Evolutionary conservation across 257 asterid species (phyloP).

Genomic region (Apocynum venetum): DNA sequence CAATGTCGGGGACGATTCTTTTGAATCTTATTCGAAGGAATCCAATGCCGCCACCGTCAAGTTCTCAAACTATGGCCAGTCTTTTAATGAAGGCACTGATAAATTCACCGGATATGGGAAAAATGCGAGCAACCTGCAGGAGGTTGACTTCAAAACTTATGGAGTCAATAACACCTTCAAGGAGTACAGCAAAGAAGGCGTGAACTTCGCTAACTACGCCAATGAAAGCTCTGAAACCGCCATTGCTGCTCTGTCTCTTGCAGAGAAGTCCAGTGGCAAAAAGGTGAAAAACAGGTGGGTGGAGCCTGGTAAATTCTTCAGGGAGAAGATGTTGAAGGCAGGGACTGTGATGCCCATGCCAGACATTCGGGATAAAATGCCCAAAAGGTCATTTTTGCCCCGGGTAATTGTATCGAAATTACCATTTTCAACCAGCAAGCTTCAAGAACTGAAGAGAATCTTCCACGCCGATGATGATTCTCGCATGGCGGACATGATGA

Average conservation of each 20-base stretch:
- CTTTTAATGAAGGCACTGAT: constrained; percentile 77
- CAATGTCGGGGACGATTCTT: constrained; percentile 76
- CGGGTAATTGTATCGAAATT: constrained; percentile 59
- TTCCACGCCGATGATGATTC: constrained; percentile 67
- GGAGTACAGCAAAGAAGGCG: constrained; percentile 45
- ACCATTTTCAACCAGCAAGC: constrained; percentile 74
- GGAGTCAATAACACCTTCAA: constrained; percentile 68
- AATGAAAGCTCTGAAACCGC: constrained; percentile 27
- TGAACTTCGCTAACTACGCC: constrained; percentile 42
- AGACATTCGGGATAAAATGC: constrained; percentile 83
- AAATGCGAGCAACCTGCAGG: constrained; percentile 20
- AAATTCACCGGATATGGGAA: constrained; percentile 59
- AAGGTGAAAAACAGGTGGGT: constrained; percentile 45
- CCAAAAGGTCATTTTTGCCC: constrained; percentile 85
- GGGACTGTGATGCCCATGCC: constrained; percentile 87
- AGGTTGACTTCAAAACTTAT: constrained; percentile 46
- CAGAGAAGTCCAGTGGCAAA: constrained; percentile 22
- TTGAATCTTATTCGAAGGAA: constrained; percentile 50
- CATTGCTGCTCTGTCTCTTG: constrained; percentile 11
- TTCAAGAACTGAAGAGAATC: constrained; percentile 40
- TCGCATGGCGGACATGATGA: constrained; percentile 40
- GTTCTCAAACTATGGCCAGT: constrained; percentile 61
- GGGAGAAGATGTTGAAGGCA: constrained; percentile 61
- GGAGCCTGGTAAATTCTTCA: constrained; percentile 83
- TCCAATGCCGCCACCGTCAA: constrained; percentile 44